Evolutionary conservation across 2,329 filamentous ascomycete species (phyloP), one percentile per base, ranked within the genome.

Genomic region (Fusarium pininemorale): DNA sequence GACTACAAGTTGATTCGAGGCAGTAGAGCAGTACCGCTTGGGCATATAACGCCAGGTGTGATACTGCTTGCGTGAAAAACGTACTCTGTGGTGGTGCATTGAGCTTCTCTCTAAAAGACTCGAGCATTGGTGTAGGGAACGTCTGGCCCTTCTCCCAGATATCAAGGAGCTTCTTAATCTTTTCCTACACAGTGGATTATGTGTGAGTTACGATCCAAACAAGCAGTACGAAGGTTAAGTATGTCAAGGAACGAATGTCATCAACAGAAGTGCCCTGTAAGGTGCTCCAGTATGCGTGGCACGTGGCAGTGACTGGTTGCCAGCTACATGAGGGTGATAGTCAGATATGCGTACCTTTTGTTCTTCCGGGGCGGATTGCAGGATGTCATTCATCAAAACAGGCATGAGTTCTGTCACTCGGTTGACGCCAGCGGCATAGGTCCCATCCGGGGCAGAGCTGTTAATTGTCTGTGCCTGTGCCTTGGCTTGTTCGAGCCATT

Each of bases 61-160:
- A 39, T 57, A 42, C 48, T 35, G 66, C 48, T 55, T 41, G 50
- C 38, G 70, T 65, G 64, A 55, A 60, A 18, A 66, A 86, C 92
- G 87, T 94, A 95, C 92, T 90, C 80, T 89, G 86, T 67, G 86
- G 81, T 56, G 89, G 85, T 69, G 90, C 87, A 73, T 88, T 92
- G 78, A 97, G 83, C 83, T 94, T 95, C 80, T 94, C 89, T 84
- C 94, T 96, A 88, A 97, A 97, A 42, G 90, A 90, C 72, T 88
- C 87, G 78, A 99, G 90, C 90, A 98, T 92, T 61, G 91, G 83
- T 47, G 88, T 82, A 32, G 96, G 95, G 83, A 99, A 98, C 28
- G 95, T 98, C 81, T 93, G 92, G 74, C 94, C 94, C 80, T 96
- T 96, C 82, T 98, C 95, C 96, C 96, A 99, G 77, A 99, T 99